Evolutionary conservation across 768 basidiomycete species (phyloP).

Genomic region (Russula abietina): DNA sequence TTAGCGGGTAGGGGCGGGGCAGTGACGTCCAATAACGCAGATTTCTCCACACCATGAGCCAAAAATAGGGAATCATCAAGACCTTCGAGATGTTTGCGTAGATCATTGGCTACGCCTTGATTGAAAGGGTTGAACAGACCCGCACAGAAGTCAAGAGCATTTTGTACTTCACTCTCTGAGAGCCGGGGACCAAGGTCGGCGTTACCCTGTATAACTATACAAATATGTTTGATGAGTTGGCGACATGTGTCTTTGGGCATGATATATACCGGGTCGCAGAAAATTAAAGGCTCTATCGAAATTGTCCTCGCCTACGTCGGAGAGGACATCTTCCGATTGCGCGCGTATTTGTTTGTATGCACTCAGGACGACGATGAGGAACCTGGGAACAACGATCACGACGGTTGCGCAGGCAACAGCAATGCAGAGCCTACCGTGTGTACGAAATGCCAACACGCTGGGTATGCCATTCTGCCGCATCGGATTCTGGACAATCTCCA

Average conservation of each 20-base stretch:
- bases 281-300: slow-evolving; percentile 40
- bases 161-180: slow-evolving; percentile 68
- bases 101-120: slow-evolving; percentile 48
- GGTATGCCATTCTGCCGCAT: slow-evolving; percentile 40
- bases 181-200: slow-evolving; percentile 68
- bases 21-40: slow-evolving; percentile 1
- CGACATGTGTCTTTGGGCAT: not conserved
- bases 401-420: not conserved
- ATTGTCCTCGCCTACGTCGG: slow-evolving; percentile 39
- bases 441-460: slow-evolving; percentile 42
- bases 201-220: slow-evolving; percentile 70
- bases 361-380: slow-evolving; percentile 33
- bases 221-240: not conserved
- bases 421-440: slow-evolving; percentile 35
- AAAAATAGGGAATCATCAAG: not conserved
- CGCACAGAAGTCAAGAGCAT: slow-evolving; percentile 71
- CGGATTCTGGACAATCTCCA: slow-evolving; percentile 40
- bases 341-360: slow-evolving; percentile 42
- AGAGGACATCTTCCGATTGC: slow-evolving; percentile 36
- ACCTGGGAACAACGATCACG: slow-evolving; percentile 8
- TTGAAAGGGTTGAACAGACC: slow-evolving; percentile 65
- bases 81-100: slow-evolving; percentile 26
- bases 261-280: slow-evolving; percentile 36
- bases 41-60: not conserved
- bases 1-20: slow-evolving; percentile 14